phyloP scores from a whole-genome alignment of 2,329 filamentous ascomycete species.

The Blumeriella jaapii region DNA sequence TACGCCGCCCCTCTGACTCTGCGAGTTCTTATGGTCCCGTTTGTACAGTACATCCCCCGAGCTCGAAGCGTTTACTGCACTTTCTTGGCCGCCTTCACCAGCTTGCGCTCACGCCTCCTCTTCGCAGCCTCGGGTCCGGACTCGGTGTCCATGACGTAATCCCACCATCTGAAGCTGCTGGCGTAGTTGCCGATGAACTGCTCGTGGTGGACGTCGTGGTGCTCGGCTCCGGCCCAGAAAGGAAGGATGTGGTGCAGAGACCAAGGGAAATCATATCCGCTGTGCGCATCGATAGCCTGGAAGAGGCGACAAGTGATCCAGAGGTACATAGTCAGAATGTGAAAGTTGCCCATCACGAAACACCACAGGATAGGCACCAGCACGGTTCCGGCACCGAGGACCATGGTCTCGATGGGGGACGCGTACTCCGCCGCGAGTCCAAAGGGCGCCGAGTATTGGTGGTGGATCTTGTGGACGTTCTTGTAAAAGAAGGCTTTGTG shows the following conservation, averaged over 20 bases:
- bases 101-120: conserved; percentile 68
- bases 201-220: conserved; percentile 96
- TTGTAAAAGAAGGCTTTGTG: conserved; percentile 96
- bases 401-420: conserved; percentile 92
- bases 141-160: conserved; percentile 88
- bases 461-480: conserved; percentile 96
- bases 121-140: conserved; percentile 78
- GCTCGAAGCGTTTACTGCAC: conserved; percentile 14
- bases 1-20: not conserved
- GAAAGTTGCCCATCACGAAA: conserved; percentile 71
- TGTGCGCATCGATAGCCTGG: conserved; percentile 96
- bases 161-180: conserved; percentile 99
- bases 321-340: conserved; percentile 94
- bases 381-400: conserved; percentile 80
- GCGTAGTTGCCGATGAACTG: conserved; percentile 98
- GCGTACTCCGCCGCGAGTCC: conserved; percentile 95
- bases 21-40: not conserved
- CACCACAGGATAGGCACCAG: conserved; percentile 76
- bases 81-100: conserved; percentile 54
- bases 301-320: conserved; percentile 92
- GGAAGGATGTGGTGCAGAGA: conserved; percentile 89
- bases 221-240: conserved; percentile 94
- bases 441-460: conserved; percentile 96
- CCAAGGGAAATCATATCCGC: conserved; percentile 98
- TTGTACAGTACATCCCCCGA: conserved; percentile 10